Conservation (phyloP, 805 yeast genomes). For the Pichia rugopelliculosa region DNA sequence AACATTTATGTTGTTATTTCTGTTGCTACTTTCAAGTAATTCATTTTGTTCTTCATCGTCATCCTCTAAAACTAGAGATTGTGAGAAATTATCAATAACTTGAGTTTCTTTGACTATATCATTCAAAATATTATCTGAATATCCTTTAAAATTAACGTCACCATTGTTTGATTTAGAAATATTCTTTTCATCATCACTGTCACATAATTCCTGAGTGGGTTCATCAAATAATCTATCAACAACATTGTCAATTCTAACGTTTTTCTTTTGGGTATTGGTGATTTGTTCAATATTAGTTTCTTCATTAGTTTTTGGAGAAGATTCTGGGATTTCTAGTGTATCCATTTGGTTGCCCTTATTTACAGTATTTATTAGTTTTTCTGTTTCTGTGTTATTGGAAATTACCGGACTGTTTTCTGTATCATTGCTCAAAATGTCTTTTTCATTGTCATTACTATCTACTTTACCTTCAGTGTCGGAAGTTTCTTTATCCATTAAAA, state of each 20-base stretch:
- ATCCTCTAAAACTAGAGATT: slow-evolving; percentile 7
- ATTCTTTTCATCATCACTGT: neutral
- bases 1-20: neutral
- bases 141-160: neutral
- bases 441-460: neutral
- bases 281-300: neutral
- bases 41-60: neutral
- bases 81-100: slow-evolving; percentile 4
- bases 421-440: neutral
- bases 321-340: neutral
- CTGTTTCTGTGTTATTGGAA: neutral
- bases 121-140: neutral
- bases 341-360: neutral
- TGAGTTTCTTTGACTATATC: slow-evolving; percentile 2
- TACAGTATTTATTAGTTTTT: neutral
- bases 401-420: neutral
- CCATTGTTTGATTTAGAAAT: neutral
- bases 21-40: neutral
- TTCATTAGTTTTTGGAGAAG: neutral
- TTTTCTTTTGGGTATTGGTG: neutral
- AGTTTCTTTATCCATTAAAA: neutral
- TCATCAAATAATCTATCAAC: neutral
- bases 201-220: neutral
- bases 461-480: neutral
- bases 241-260: neutral